A percentile compares a stretch with the other conserved stretches of the same genome.
Conservation (phyloP, 768 basidiomycete species). For the Mycena latifolia region DNA sequence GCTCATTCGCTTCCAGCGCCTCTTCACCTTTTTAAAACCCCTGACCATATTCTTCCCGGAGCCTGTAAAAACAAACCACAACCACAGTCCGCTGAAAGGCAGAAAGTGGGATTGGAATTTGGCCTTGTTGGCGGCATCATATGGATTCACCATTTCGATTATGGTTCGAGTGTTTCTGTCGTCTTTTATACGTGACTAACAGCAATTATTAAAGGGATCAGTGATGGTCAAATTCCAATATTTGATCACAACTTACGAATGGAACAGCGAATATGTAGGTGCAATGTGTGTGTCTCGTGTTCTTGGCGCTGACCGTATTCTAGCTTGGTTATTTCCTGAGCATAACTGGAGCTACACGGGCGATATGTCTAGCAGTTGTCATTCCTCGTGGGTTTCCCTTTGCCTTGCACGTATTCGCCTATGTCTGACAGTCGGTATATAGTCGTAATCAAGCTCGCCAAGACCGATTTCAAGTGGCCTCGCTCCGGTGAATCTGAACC, state of each 20-base stretch:
- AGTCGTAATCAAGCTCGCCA: constrained; percentile 59
- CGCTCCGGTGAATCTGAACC: constrained; percentile 31
- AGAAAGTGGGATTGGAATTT: constrained; percentile 63
- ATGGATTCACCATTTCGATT: constrained; percentile 50
- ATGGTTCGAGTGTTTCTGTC: constrained; percentile 42
- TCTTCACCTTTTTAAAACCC: constrained; percentile 67
- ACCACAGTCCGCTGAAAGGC: constrained; percentile 44
- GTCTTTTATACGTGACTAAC: background rate
- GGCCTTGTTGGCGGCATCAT: constrained; percentile 54
- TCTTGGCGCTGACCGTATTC: constrained; percentile 18
- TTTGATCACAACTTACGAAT: constrained; percentile 54
- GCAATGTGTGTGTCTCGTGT: background rate
- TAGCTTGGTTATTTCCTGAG: constrained; percentile 66
- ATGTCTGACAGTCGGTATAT: background rate
- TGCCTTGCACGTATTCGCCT: background rate
- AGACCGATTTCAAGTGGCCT: constrained; percentile 23
- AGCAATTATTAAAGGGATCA: constrained; percentile 51
- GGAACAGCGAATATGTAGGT: constrained; percentile 60
- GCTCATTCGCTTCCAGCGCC: constrained; percentile 52
- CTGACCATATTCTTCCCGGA: constrained; percentile 63
- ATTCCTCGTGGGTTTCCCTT: constrained; percentile 56
- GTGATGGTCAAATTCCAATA: constrained; percentile 61
- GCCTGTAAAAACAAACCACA: constrained; percentile 24
- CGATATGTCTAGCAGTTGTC: constrained; percentile 54
- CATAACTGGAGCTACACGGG: constrained; percentile 51